A percentile compares a stretch with the other conserved stretches of the same genome.
These are phyloP conservation scores for Agroathelia rolfsii DNA, from an alignment of 1,284 basidiomycete species.

Conservation along the genomic window DNA sequence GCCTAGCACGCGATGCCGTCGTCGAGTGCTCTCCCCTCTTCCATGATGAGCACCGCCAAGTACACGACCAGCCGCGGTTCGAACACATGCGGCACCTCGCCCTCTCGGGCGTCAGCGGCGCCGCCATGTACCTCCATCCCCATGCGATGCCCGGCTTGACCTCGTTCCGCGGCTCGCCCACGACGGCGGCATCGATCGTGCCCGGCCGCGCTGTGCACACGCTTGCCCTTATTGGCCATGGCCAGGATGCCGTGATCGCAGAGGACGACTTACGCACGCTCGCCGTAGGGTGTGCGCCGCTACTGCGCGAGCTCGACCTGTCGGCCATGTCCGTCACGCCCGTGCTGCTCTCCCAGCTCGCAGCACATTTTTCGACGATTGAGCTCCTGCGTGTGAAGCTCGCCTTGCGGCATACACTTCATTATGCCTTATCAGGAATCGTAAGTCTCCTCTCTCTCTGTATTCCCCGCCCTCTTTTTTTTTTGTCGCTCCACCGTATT, in stretches of 20 bases:
- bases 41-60: no score
- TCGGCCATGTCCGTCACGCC: constrained; percentile 50
- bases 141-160: constrained; percentile 33
- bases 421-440: constrained; percentile 53
- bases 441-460: constrained; percentile 31
- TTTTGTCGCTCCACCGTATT: no score
- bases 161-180: constrained; percentile 49
- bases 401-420: constrained; percentile 54
- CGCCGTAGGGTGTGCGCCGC: constrained; percentile 33
- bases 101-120: constrained; percentile 37
- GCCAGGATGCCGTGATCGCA: constrained; percentile 43
- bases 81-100: constrained; percentile 38
- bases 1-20: constrained; percentile 24
- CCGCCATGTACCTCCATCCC: constrained; percentile 26
- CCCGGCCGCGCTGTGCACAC: constrained; percentile 47
- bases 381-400: constrained; percentile 44
- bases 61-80: constrained; percentile 22
- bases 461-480: constrained; percentile 4
- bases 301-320: constrained; percentile 46
- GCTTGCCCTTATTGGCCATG: constrained; percentile 46
- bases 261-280: constrained; percentile 40
- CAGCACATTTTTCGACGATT: constrained; percentile 37
- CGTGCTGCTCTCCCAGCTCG: constrained; percentile 42
- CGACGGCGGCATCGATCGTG: constrained; percentile 45
- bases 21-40: constrained; percentile 10